These are phyloP conservation scores for Fusarium succisae DNA, from an alignment of 2,329 filamentous ascomycete species.

Conservation along the genomic window DNA sequence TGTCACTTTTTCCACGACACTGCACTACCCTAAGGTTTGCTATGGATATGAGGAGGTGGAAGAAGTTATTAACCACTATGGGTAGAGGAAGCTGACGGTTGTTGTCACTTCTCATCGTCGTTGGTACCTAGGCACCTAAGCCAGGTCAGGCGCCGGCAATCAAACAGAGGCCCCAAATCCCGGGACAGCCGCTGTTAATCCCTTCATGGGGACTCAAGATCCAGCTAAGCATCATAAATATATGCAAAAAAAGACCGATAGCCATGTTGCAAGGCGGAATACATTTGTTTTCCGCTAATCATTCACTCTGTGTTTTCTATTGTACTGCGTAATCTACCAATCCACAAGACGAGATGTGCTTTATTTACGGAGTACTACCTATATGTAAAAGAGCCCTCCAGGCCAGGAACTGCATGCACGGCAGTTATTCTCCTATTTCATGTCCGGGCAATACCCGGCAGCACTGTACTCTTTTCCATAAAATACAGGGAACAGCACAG, in stretches of 20 bases:
- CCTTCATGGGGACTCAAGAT: conserved; percentile 7
- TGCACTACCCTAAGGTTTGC: neutral
- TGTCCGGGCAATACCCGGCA: conserved; percentile 33
- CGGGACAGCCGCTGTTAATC: conserved; percentile 15
- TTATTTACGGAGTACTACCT: neutral
- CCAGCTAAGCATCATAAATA: neutral
- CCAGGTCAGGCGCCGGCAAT: conserved; percentile 17
- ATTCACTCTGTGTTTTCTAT: neutral
- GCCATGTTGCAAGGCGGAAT: neutral
- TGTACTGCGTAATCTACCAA: neutral
- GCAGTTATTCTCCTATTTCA: conserved; percentile 12
- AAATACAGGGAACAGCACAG: conserved; percentile 4
- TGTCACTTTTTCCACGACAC: neutral
- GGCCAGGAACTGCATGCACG: neutral
- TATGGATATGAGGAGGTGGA: neutral
- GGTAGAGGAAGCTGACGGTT: neutral
- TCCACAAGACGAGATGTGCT: neutral
- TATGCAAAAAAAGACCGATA: neutral
- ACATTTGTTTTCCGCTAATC: too few species aligned
- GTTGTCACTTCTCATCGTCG: conserved; percentile 1
- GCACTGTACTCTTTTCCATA: neutral
- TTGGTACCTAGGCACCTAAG: neutral
- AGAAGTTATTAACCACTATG: neutral
- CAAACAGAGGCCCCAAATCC: conserved; percentile 16
- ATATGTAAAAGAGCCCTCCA: neutral